A percentile compares a stretch with the other conserved stretches of the same genome.
Conservation (phyloP, 202 grass and related monocot species). For the Panicum virgatum region DNA sequence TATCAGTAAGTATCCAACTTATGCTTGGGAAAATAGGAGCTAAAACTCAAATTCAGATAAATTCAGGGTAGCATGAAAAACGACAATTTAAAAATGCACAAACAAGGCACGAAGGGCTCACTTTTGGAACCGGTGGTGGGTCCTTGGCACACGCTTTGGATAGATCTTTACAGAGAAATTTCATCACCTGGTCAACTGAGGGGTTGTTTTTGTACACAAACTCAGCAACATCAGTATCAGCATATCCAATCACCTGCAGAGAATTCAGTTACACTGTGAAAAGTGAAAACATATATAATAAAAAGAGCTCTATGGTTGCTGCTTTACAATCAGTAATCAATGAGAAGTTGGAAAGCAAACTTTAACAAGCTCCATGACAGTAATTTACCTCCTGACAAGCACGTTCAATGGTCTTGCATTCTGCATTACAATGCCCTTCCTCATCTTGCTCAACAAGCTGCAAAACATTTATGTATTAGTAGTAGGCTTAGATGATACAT, state of each 20-base stretch:
- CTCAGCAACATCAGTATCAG: slow-evolving; percentile 94
- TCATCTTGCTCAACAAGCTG: slow-evolving; percentile 94
- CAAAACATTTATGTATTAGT: slow-evolving; percentile 22
- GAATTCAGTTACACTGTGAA: slow-evolving; percentile 4
- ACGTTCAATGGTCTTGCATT: slow-evolving; percentile 93
- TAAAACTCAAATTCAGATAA: background rate
- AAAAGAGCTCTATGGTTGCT: background rate
- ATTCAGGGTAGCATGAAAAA: background rate
- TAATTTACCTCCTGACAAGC: slow-evolving; percentile 82
- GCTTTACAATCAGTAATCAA: background rate
- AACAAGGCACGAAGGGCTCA: slow-evolving; percentile 26
- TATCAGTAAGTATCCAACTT: background rate
- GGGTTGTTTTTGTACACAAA: slow-evolving; percentile 82
- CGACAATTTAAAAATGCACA: background rate
- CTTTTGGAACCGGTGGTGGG: slow-evolving; percentile 75
- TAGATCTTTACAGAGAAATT: slow-evolving; percentile 85
- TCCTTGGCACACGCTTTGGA: slow-evolving; percentile 62
- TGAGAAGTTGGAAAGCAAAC: background rate
- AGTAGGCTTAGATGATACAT: background rate
- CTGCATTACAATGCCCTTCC: slow-evolving; percentile 90
- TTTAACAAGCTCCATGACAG: background rate
- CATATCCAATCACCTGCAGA: slow-evolving; percentile 83
- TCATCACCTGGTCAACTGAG: slow-evolving; percentile 59
- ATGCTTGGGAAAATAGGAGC: background rate
- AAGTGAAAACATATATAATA: background rate